Evolutionary conservation across 129 eudicot species (phyloP).

Genomic region (Rutidosis leptorrhynchoides): DNA sequence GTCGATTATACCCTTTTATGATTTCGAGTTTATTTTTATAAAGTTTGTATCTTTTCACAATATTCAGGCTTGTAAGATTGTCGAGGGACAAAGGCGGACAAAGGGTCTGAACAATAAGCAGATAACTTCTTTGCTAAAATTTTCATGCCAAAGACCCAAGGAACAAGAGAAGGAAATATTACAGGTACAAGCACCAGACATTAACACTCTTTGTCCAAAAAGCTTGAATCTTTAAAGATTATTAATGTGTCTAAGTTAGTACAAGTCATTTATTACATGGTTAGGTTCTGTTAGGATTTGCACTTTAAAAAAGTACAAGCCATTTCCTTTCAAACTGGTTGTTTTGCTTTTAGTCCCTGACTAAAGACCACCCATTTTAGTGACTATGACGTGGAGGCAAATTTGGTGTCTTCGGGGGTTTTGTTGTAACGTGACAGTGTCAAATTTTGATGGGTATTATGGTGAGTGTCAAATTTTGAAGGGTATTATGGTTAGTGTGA

Average conservation of each 20-base stretch:
- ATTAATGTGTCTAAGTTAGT: neutral
- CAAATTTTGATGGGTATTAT: too few relatives aligned
- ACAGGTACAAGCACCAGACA: slow-evolving; percentile 42
- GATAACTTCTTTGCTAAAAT: slow-evolving; percentile 62
- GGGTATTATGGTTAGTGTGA: too few relatives aligned
- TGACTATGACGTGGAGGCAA: too few relatives aligned
- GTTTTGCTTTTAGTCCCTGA: neutral
- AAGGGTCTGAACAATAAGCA: slow-evolving; percentile 70
- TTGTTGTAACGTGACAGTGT: too few relatives aligned
- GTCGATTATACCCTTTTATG: neutral
- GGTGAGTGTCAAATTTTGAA: too few relatives aligned
- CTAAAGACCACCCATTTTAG: too few relatives aligned
- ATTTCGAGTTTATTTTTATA: neutral
- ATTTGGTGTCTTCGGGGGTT: too few relatives aligned
- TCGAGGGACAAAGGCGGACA: slow-evolving; percentile 83
- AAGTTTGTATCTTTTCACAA: neutral
- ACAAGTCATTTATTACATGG: neutral
- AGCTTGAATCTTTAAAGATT: too few relatives aligned
- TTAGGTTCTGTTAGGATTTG: too few relatives aligned
- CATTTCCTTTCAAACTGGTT: neutral
- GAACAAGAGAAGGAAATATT: slow-evolving; percentile 64
- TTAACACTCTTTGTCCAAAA: too few relatives aligned
- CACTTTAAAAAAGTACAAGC: neutral
- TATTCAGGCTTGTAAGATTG: slow-evolving; percentile 75
- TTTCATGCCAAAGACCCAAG: slow-evolving; percentile 70